Conservation (phyloP, 306 rosid genomes). For the Vigna nakashimae region DNA sequence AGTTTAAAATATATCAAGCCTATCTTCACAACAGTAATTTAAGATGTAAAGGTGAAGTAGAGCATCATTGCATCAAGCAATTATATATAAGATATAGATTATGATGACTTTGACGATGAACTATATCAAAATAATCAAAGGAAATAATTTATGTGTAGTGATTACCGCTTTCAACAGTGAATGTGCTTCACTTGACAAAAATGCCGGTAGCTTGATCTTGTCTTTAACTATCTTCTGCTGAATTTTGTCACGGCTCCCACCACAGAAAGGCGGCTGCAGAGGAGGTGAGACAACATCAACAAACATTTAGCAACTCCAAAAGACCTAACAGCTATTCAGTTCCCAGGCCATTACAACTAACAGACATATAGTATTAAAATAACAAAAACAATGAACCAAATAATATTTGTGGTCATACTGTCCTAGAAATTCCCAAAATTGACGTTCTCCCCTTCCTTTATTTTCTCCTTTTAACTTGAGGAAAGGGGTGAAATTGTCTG, state of each 20-base stretch:
- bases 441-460: no score
- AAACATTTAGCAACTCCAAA: slow-evolving; percentile 25
- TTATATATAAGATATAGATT: background rate
- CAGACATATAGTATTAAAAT: background rate
- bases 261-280: slow-evolving; percentile 92
- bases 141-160: slow-evolving; percentile 25
- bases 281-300: slow-evolving; percentile 34
- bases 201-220: slow-evolving; percentile 88
- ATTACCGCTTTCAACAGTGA: slow-evolving; percentile 87
- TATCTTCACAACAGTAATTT: background rate
- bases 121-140: slow-evolving; percentile 1
- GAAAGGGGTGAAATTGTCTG: no score
- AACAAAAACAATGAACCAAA: no score
- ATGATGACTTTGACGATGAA: background rate
- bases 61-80: slow-evolving; percentile 9
- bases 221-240: slow-evolving; percentile 94
- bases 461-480: no score
- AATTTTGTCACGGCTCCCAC: slow-evolving; percentile 83
- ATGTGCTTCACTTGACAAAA: slow-evolving; percentile 92
- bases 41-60: background rate
- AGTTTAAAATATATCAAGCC: background rate
- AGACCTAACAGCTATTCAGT: background rate
- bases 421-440: background rate
- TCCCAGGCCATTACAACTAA: background rate
- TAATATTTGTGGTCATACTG: no score